A percentile compares a stretch with the other conserved stretches of the same genome.
Evolutionary conservation across 2,329 filamentous ascomycete species (phyloP).

Genomic region (Dryadomyces quercivorus): DNA sequence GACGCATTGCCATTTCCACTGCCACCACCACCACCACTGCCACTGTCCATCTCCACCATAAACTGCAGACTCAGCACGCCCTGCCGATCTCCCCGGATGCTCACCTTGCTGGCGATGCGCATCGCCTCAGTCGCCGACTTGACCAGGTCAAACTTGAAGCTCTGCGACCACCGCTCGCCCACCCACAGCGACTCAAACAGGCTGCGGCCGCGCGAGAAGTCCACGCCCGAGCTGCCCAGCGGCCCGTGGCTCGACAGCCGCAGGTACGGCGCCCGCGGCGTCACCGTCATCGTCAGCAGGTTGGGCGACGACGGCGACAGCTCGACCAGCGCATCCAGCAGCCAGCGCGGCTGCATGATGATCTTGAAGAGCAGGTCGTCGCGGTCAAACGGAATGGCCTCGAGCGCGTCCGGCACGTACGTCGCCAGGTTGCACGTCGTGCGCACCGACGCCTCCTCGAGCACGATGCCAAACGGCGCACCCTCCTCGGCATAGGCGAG

Average conservation of each 20-base stretch:
- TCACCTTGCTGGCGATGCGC: constrained; percentile 84
- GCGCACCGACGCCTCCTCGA: constrained; percentile 76
- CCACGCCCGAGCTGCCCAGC: constrained; percentile 51
- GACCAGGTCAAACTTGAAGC: constrained; percentile 78
- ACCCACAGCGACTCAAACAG: constrained; percentile 68
- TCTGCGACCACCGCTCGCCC: constrained; percentile 46
- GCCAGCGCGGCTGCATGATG: constrained; percentile 72
- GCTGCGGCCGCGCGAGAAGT: constrained; percentile 51
- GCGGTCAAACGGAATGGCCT: constrained; percentile 81
- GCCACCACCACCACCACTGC: too few relatives aligned
- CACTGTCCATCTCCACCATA: constrained; percentile 71
- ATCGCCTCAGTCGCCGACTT: constrained; percentile 85
- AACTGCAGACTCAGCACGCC: constrained; percentile 92
- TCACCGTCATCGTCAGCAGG: constrained; percentile 56
- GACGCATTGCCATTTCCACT: neutral
- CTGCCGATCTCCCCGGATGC: constrained; percentile 73
- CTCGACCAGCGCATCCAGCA: constrained; percentile 62
- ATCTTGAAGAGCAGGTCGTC: constrained; percentile 77
- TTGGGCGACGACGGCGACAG: constrained; percentile 59
- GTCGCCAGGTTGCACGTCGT: constrained; percentile 86
- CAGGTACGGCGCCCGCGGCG: constrained; percentile 55
- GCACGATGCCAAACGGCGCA: constrained; percentile 67
- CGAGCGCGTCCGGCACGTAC: constrained; percentile 62
- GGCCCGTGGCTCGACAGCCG: constrained; percentile 55
- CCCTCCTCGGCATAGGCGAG: constrained; percentile 66